These are phyloP conservation scores for Pholiota conissans DNA, from an alignment of 768 basidiomycete genomes.

Conservation along the genomic window DNA sequence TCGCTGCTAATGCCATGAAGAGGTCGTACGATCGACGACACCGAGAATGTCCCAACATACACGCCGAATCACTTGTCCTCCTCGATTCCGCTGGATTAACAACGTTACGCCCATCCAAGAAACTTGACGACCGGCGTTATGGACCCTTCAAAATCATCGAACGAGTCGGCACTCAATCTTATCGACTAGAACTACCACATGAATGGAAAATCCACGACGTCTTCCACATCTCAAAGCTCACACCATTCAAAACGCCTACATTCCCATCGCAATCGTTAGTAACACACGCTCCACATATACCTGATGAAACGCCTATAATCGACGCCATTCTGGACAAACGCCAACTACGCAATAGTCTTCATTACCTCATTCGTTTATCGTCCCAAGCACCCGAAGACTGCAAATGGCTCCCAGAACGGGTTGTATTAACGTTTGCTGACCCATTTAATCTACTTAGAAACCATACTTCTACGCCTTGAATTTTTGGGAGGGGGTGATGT, in stretches of 20 bases:
- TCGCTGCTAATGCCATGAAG: constrained; percentile 23
- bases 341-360: neutral
- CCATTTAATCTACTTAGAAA: neutral
- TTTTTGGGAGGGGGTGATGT: neutral
- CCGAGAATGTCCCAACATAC: neutral
- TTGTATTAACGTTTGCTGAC: neutral
- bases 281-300: neutral
- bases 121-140: constrained; percentile 17
- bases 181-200: constrained; percentile 20
- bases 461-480: neutral
- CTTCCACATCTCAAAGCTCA: constrained; percentile 13
- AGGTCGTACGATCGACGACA: neutral
- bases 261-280: neutral
- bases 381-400: neutral
- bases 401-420: neutral
- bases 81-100: constrained; percentile 19
- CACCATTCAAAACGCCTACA: neutral
- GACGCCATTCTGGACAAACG: neutral
- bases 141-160: constrained; percentile 26
- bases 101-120: constrained; percentile 15
- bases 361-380: neutral
- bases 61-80: constrained; percentile 19
- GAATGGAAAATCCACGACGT: too few species aligned
- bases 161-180: constrained; percentile 16
- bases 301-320: neutral